Evolutionary conservation across 2,329 filamentous ascomycete genomes (phyloP).

Genomic region (Fusarium sp.): DNA sequence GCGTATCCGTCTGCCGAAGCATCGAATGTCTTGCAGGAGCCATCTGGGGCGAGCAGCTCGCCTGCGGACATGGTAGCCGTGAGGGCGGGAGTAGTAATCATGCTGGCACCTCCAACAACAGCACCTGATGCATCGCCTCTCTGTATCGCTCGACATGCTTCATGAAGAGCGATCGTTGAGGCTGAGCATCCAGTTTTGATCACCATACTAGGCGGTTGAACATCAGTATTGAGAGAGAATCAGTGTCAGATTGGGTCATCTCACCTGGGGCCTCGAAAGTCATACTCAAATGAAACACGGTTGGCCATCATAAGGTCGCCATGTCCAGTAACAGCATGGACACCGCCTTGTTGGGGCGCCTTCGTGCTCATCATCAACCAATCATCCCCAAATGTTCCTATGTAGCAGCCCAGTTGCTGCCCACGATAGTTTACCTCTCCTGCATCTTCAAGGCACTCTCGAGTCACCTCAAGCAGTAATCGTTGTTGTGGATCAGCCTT

Average conservation of each 20-base stretch:
- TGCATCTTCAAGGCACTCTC: conserved; percentile 4
- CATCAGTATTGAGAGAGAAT: not conserved
- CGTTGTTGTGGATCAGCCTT: conserved; percentile 13
- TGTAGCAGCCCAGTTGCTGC: conserved; percentile 5
- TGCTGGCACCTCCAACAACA: not conserved
- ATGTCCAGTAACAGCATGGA: not conserved
- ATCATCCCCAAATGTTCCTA: conserved; percentile 9
- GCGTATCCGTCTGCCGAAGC: conserved; percentile 7
- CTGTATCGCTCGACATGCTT: not conserved
- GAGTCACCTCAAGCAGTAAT: not conserved
- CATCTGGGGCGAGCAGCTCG: conserved; percentile 53
- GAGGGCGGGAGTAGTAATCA: conserved; percentile 4
- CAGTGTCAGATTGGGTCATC: not conserved
- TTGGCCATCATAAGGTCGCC: conserved; percentile 16
- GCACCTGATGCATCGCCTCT: conserved; percentile 7
- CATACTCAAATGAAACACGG: conserved; percentile 6
- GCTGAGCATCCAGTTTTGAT: conserved; percentile 5
- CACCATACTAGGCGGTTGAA: not conserved
- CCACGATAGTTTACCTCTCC: not conserved
- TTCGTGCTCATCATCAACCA: conserved; percentile 7
- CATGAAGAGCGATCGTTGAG: conserved; percentile 1
- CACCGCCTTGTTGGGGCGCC: not conserved
- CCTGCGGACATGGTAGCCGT: conserved; percentile 1
- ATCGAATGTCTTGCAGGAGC: conserved; percentile 43
- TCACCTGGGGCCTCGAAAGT: conserved; percentile 14